Base-by-base conservation (phyloP, 2,329 filamentous ascomycete species). In the Cordyceps javanica region DNA sequence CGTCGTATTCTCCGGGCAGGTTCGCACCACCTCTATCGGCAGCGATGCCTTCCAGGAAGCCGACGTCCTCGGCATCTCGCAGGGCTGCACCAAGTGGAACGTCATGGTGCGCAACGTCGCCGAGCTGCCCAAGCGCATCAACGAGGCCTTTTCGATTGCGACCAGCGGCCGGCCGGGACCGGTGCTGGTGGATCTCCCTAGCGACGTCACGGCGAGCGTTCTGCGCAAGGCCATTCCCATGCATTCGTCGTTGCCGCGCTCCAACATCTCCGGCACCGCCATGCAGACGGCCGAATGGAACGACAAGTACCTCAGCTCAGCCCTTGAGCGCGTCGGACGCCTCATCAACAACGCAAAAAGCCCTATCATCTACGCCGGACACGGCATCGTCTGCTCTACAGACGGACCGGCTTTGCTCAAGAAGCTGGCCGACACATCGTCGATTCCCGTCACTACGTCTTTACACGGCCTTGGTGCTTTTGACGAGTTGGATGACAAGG, bases 11-110 rank as follows among this genome's bases (percentile, higher is more conserved):
- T 88, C 83, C 63, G 94, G 93, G 52, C 93, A 99, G 82, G 93
- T 99, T 60, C 81, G 85, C 9, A 97, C 93, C 36, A 85, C 82
- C 49, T 88, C 91, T 55, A 97, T 97, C 73, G 93, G 94, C 61
- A 95, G 89, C 61, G 93, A 97, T 72, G 91, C 91, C 57, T 97
- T 97, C 81, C 94, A 99, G 72, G 94, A 97, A 75, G 91, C 91
- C 60, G 94, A 99, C 70, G 87, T 96, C 34, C 80, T 97, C 60
- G 93, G 93, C 64, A 97, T 97, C 72, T 96, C 91, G 36, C 84
- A 92, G 68, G 87, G 92, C 19, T 97, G 92, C 81, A 97, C 92
- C 65, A 97, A 97, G 79, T 99, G 93, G 94, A 97, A 97, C 68
- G 90, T 96, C 60, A 95, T 97, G 91, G 91, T 97, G 48, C 96